Percentiles rank a stretch among this genome's conserved stretches.
These are phyloP conservation scores for Colletotrichum australisinense DNA, from an alignment of 2,329 filamentous ascomycete species.

Conservation along the genomic window DNA sequence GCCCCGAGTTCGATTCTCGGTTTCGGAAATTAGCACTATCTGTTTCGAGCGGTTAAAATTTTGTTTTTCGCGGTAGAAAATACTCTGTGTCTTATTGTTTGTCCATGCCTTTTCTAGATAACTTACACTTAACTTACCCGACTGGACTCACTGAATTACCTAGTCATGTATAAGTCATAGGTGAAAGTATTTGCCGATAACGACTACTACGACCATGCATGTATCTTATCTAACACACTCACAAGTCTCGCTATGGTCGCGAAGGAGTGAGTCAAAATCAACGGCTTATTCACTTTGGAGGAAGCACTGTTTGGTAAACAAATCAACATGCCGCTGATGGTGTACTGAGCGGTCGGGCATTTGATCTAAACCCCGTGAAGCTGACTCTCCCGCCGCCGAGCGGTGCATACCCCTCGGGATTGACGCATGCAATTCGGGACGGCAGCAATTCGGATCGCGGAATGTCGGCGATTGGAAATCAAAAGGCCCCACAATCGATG, in stretches of 20 bases:
- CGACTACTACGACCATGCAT: no score
- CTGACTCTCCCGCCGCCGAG: background rate
- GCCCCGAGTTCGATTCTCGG: constrained; percentile 3
- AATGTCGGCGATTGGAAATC: constrained; percentile 20
- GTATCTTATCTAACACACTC: no score
- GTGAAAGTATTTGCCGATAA: no score
- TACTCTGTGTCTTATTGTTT: no score
- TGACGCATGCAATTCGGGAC: background rate
- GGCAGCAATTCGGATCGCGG: background rate
- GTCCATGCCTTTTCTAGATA: no score
- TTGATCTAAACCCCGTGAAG: background rate
- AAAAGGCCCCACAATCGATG: background rate
- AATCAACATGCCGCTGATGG: background rate
- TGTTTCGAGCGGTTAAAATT: fast-evolving
- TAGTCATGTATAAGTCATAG: no score
- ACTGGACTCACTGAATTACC: no score
- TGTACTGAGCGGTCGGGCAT: background rate
- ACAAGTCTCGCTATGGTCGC: background rate
- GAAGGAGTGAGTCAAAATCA: background rate
- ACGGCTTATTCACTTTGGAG: background rate
- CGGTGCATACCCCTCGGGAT: background rate
- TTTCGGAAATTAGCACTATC: background rate
- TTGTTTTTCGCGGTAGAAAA: background rate
- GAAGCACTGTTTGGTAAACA: background rate
- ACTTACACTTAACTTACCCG: no score